These are phyloP conservation scores for Clavispora asparagi DNA, from an alignment of 805 yeast species.

Conservation along the genomic window DNA sequence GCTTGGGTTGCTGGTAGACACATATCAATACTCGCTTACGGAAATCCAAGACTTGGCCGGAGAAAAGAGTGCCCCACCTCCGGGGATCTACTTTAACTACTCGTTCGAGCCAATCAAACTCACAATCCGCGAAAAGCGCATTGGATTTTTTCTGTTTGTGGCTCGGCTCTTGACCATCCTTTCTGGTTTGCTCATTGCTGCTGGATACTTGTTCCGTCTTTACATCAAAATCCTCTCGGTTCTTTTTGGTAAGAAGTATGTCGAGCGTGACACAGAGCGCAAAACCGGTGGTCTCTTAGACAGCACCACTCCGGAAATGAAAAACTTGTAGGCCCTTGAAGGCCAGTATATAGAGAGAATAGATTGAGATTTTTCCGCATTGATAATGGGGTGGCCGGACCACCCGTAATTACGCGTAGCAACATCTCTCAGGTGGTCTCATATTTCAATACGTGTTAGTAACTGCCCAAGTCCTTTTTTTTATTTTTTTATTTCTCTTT, in stretches of 20 bases:
- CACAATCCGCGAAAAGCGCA: conserved; percentile 61
- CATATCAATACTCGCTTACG: conserved; percentile 80
- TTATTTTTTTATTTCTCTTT: too few relatives aligned
- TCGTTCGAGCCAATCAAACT: conserved; percentile 86
- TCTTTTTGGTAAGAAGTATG: conserved; percentile 54
- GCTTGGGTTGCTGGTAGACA: conserved; percentile 67
- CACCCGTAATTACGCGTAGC: too few relatives aligned
- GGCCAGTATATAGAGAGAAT: neutral
- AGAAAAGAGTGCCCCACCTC: conserved; percentile 23
- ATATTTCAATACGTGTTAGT: too few relatives aligned
- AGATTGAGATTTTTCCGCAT: neutral
- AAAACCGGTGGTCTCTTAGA: conserved; percentile 30
- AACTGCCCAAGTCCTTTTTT: too few relatives aligned
- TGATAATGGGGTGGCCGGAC: too few relatives aligned
- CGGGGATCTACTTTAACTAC: conserved; percentile 81
- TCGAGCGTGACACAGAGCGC: conserved; percentile 45
- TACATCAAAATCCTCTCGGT: conserved; percentile 50
- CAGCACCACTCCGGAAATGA: conserved; percentile 1
- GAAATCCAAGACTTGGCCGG: conserved; percentile 35
- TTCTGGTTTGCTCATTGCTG: conserved; percentile 74
- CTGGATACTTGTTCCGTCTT: conserved; percentile 58
- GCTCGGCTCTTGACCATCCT: conserved; percentile 73
- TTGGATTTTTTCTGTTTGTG: conserved; percentile 73
- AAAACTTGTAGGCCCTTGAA: neutral
- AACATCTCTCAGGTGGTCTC: too few relatives aligned